These are phyloP conservation scores for Salix suchowensis DNA, from an alignment of 345 rosid species.

Conservation along the genomic window DNA sequence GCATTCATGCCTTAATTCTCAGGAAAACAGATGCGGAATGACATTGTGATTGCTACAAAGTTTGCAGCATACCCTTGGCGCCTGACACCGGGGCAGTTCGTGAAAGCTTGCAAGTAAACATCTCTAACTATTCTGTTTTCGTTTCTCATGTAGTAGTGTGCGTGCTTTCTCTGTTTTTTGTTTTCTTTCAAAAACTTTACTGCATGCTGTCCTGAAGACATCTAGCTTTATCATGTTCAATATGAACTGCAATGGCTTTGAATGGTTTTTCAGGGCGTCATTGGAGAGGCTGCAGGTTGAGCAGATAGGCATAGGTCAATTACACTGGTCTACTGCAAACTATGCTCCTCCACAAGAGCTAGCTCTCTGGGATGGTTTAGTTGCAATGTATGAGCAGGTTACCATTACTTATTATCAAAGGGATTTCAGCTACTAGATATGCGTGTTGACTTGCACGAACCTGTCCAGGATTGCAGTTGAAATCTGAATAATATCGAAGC, in stretches of 20 bases:
- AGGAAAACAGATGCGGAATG: conserved; percentile 43
- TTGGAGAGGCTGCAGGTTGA: conserved; percentile 67
- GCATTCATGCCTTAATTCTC: conserved; percentile 14
- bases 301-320: conserved; percentile 80
- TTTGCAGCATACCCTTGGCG: conserved; percentile 99
- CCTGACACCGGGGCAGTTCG: conserved; percentile 82
- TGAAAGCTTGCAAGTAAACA: conserved; percentile 77
- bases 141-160: not conserved
- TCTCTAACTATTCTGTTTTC: not conserved
- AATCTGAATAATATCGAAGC: too few species aligned
- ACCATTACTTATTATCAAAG: conserved; percentile 17
- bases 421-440: not conserved
- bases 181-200: not conserved
- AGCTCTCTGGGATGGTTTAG: conserved; percentile 86
- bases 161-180: not conserved
- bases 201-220: not conserved
- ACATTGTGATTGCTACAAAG: conserved; percentile 79
- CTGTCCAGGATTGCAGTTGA: too few species aligned
- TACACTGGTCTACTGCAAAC: conserved; percentile 94
- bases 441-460: not conserved
- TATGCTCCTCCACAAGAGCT: conserved; percentile 75
- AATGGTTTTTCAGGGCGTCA: conserved; percentile 52
- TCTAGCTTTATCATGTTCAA: not conserved
- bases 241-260: not conserved
- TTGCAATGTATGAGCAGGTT: conserved; percentile 87